Percentiles rank a stretch among this genome's conserved stretches.
Evolutionary conservation across 495 filamentous ascomycete species (phyloP).

Genomic region (Aspergillus heteromorphus): DNA sequence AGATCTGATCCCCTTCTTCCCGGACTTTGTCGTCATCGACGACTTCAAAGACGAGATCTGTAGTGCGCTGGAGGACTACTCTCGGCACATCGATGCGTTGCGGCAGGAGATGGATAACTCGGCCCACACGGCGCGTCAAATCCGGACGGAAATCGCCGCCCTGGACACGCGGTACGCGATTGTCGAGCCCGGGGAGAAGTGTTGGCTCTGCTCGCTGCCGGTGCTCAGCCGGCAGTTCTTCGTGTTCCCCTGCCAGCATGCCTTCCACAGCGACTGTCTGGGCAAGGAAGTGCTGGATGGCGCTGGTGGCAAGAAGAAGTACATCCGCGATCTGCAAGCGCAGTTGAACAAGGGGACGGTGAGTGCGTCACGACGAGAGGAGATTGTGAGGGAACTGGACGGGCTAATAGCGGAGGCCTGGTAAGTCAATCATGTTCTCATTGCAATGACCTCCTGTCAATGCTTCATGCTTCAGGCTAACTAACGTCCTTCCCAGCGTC

Average conservation of each 20-base stretch:
- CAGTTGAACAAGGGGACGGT: constrained; percentile 69
- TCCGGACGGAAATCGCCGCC: constrained; percentile 76
- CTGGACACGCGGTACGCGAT: constrained; percentile 90
- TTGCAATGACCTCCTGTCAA: neutral
- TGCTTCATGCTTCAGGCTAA: constrained; percentile 10
- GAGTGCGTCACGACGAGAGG: constrained; percentile 63
- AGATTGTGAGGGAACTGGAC: constrained; percentile 84
- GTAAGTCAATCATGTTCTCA: constrained; percentile 52
- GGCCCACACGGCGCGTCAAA: constrained; percentile 78
- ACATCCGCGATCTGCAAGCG: constrained; percentile 79
- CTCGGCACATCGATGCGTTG: constrained; percentile 79
- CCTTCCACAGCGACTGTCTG: constrained; percentile 91
- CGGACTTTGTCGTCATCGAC: constrained; percentile 97
- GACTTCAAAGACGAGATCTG: constrained; percentile 99
- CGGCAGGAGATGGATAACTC: constrained; percentile 95
- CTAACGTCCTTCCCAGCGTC: constrained; percentile 41
- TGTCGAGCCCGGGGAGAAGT: constrained; percentile 92
- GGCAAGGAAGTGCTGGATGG: constrained; percentile 74
- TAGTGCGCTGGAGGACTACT: constrained; percentile 85
- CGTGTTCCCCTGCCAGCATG: constrained; percentile 96
- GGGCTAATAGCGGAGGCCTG: constrained; percentile 73
- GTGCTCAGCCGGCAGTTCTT: constrained; percentile 89
- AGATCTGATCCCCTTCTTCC: constrained; percentile 96
- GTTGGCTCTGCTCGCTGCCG: constrained; percentile 80
- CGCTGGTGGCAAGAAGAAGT: constrained; percentile 64